Evolutionary conservation across 2,329 filamentous ascomycete genomes (phyloP).

Genomic region (Alternaria brassicicola): DNA sequence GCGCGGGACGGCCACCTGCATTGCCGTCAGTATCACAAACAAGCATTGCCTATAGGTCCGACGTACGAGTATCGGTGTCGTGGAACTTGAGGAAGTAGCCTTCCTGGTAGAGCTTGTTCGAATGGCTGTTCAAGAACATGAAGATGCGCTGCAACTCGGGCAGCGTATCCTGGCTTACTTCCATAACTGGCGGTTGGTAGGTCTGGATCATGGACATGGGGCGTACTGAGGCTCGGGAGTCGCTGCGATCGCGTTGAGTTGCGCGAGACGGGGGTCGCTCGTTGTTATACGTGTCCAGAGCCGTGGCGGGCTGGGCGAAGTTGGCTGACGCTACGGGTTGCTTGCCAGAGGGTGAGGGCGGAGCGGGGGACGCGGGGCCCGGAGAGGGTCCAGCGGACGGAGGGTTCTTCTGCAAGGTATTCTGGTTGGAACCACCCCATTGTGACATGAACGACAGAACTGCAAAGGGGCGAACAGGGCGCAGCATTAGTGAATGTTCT

Average conservation of each 20-base stretch:
- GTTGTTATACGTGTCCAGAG: conserved; percentile 38
- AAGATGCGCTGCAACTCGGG: conserved; percentile 96
- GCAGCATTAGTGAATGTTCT: conserved; percentile 36
- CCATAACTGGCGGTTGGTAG: conserved; percentile 85
- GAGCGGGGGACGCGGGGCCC: conserved; percentile 44
- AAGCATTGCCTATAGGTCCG: conserved; percentile 1
- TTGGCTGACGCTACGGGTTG: conserved; percentile 25
- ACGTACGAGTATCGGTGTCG: conserved; percentile 88
- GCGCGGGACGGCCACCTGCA: conserved; percentile 82
- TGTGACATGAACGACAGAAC: conserved; percentile 89
- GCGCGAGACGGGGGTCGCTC: conserved; percentile 38
- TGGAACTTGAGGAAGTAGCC: conserved; percentile 97
- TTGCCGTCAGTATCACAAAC: conserved; percentile 29
- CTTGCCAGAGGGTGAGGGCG: conserved; percentile 38
- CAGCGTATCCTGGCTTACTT: conserved; percentile 81
- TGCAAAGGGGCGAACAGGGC: conserved; percentile 50
- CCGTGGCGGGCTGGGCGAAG: conserved; percentile 38
- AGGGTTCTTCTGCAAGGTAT: conserved; percentile 29
- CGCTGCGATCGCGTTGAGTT: conserved; percentile 52
- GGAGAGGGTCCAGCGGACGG: conserved; percentile 31
- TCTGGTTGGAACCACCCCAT: conserved; percentile 61
- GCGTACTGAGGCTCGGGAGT: conserved; percentile 63
- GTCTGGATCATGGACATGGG: conserved; percentile 86
- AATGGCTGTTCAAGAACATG: conserved; percentile 89
- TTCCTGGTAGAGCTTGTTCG: conserved; percentile 96